Conservation (phyloP, 2,329 filamentous ascomycete genomes). For the Ophioceras dolichostomum region DNA sequence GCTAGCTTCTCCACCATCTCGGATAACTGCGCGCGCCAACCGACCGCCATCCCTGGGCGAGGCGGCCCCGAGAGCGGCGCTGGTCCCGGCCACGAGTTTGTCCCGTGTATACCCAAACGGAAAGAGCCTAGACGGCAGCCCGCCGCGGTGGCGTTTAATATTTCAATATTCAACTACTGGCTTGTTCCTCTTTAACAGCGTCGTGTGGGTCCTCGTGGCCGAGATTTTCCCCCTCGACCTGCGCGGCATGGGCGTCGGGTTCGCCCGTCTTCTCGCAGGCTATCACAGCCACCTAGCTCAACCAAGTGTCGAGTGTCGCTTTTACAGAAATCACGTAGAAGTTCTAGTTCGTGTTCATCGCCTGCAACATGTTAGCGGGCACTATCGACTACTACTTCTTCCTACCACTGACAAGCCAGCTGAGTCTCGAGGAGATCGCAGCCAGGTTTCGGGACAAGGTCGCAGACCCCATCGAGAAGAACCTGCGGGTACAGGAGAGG, state of each 20-base stretch:
- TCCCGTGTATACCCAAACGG: constrained; percentile 10
- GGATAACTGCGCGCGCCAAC: constrained; percentile 16
- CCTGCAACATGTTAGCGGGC: constrained; percentile 15
- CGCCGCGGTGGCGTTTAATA: constrained; percentile 17
- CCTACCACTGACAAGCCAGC: constrained; percentile 20
- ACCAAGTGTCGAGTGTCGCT: constrained; percentile 13
- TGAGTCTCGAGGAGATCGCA: constrained; percentile 19
- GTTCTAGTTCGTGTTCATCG: constrained; percentile 21
- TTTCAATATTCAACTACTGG: constrained; percentile 17
- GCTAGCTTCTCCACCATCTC: constrained; percentile 15
- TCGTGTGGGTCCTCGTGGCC: constrained; percentile 19
- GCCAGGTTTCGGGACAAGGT: constrained; percentile 17
- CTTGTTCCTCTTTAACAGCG: constrained; percentile 20
- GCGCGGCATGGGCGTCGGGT: constrained; percentile 46
- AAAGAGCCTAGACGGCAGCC: constrained; percentile 9
- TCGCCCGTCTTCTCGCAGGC: constrained; percentile 19
- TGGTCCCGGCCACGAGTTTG: constrained; percentile 11
- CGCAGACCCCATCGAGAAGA: not conserved
- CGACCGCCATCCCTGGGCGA: constrained; percentile 9
- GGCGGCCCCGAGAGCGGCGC: constrained; percentile 7
- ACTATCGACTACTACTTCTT: constrained; percentile 18
- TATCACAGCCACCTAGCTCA: constrained; percentile 18
- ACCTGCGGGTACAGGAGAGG: not conserved
- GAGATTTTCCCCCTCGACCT: constrained; percentile 36
- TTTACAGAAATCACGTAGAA: constrained; percentile 17